phyloP scores from a whole-genome alignment of 139 green algal genomes.

The Eudorina sp. region DNA sequence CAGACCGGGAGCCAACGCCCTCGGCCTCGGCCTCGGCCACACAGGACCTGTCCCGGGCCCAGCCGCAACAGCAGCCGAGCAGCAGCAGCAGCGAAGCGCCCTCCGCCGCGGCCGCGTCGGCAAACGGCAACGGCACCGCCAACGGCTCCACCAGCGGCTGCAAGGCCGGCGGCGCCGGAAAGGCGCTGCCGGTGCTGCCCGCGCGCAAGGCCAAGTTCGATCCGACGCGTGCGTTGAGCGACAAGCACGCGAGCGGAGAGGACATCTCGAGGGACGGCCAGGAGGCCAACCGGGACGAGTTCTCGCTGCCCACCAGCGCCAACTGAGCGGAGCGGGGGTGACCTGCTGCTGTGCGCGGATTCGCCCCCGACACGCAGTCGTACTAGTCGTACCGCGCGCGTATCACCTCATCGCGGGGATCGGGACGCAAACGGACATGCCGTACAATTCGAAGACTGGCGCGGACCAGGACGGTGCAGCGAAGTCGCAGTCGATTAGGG shows the following conservation, averaged over 20 bases:
- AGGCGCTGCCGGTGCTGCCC: slow-evolving; percentile 9
- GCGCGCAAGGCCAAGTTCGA: slow-evolving; percentile 53
- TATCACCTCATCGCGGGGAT: neutral
- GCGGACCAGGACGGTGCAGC: neutral
- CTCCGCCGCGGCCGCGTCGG: neutral
- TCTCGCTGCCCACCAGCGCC: slow-evolving; percentile 39
- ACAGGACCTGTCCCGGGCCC: neutral
- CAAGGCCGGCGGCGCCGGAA: neutral
- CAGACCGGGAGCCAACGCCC: neutral
- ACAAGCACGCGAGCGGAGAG: slow-evolving; percentile 35
- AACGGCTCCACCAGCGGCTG: neutral
- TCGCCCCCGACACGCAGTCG: too few relatives aligned
- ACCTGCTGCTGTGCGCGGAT: too few relatives aligned
- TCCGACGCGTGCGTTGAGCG: slow-evolving; percentile 42
- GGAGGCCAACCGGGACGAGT: slow-evolving; percentile 40
- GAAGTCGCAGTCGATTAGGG: neutral
- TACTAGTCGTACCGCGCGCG: too few relatives aligned
- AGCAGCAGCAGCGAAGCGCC: neutral
- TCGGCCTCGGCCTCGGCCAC: too few relatives aligned
- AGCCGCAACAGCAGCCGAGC: neutral
- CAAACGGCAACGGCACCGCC: neutral
- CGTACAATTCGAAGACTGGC: neutral
- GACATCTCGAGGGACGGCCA: slow-evolving; percentile 45
- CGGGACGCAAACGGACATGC: neutral
- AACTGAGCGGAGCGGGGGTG: neutral